A percentile compares a stretch with the other conserved stretches of the same genome.
Evolutionary conservation across 2,329 filamentous ascomycete species (phyloP).

Genomic region (Orbilia javanica): DNA sequence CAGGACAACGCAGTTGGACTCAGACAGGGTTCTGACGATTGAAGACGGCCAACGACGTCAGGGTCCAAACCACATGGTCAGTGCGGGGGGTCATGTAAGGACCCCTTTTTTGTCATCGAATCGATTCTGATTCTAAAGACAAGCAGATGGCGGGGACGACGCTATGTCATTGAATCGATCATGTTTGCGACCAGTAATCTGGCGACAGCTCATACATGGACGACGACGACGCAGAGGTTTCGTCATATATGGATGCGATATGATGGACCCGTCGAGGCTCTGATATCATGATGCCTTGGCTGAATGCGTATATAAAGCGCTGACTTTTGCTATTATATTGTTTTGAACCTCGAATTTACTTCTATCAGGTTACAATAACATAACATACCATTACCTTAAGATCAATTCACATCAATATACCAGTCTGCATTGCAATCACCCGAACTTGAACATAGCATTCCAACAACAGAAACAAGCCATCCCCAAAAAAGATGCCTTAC

Average conservation of each 20-base stretch:
- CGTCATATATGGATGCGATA: slow-evolving; percentile 37
- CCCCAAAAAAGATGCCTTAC: slow-evolving; percentile 30
- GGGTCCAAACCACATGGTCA: slow-evolving; percentile 46
- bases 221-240: slow-evolving; percentile 45
- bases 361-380: slow-evolving; percentile 9
- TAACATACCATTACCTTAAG: neutral
- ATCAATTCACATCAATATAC: slow-evolving; percentile 3
- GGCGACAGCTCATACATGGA: slow-evolving; percentile 1
- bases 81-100: slow-evolving; percentile 49
- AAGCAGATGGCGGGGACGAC: neutral
- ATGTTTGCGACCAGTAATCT: neutral
- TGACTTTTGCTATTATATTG: slow-evolving; percentile 15
- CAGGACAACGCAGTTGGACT: slow-evolving; percentile 22
- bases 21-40: neutral
- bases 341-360: neutral
- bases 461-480: no score
- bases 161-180: slow-evolving; percentile 47
- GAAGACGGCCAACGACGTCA: slow-evolving; percentile 26
- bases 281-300: neutral
- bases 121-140: neutral
- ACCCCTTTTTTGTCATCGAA: slow-evolving; percentile 10
- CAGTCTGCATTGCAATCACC: neutral
- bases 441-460: neutral
- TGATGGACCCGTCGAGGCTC: neutral
- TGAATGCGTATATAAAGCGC: slow-evolving; percentile 16